phyloP scores from a whole-genome alignment of 352 stramenopile species.

The Phytopythium aichiense region DNA sequence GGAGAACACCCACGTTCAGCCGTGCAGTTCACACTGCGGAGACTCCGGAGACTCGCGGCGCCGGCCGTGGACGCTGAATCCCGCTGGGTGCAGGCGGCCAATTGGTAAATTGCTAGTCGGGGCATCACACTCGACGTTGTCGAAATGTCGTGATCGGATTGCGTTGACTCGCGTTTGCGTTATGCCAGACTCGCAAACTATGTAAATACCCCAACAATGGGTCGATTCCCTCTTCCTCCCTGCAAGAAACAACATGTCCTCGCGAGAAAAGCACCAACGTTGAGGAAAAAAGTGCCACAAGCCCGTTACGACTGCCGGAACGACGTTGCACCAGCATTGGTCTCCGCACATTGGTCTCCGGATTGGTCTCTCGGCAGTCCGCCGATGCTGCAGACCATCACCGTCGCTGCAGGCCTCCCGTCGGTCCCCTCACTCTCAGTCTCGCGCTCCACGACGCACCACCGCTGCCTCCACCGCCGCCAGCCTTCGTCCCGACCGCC shows the following conservation, averaged over 20 bases:
- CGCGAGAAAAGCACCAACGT: background rate
- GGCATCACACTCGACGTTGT: too few species aligned
- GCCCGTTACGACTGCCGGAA: background rate
- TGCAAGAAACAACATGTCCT: background rate
- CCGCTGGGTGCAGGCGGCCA: too few species aligned
- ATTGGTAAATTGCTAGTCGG: too few species aligned
- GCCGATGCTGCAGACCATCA: background rate
- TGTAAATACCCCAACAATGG: too few species aligned
- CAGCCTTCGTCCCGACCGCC: background rate
- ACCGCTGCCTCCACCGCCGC: background rate
- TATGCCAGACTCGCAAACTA: background rate
- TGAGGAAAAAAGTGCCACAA: background rate
- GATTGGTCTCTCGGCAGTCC: background rate
- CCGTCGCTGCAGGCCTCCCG: background rate
- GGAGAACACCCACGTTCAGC: too few species aligned
- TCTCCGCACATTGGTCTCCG: background rate
- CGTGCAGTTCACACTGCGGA: too few species aligned
- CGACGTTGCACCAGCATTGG: background rate
- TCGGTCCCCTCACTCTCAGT: background rate
- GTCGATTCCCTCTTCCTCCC: too few species aligned
- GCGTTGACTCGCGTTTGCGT: conserved; percentile 1
- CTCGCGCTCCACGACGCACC: background rate
- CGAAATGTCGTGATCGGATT: background rate
- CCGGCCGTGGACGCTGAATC: too few species aligned
- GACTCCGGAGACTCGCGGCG: too few species aligned